A percentile compares a stretch with the other conserved stretches of the same genome.
Conservation (phyloP, 768 basidiomycete genomes). For the Steccherinum ochraceum region DNA sequence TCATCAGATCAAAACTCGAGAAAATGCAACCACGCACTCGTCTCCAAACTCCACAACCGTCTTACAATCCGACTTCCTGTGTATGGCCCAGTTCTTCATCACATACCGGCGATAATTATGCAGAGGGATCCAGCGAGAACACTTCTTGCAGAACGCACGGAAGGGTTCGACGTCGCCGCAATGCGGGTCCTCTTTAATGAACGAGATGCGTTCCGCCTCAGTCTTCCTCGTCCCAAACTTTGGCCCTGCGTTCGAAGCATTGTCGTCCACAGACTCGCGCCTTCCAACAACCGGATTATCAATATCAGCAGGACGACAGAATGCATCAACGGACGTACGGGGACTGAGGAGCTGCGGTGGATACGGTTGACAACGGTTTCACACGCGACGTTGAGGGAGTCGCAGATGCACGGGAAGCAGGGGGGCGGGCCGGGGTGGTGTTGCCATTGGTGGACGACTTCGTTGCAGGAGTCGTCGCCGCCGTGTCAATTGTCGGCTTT, state of each 20-base stretch:
- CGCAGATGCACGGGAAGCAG: neutral
- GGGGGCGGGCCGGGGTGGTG: neutral
- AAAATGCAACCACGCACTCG: no score
- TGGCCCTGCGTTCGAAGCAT: neutral
- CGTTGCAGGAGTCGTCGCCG: no score
- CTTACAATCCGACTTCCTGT: constrained; percentile 47
- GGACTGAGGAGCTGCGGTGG: neutral
- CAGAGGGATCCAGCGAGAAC: constrained; percentile 50
- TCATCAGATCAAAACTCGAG: no score
- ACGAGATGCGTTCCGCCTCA: constrained; percentile 57
- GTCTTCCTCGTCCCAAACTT: constrained; percentile 26
- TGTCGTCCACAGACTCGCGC: neutral
- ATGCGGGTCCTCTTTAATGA: constrained; percentile 56
- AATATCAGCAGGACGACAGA: neutral
- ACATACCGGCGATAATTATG: constrained; percentile 50
- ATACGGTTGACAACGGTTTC: neutral
- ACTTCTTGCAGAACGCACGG: constrained; percentile 52
- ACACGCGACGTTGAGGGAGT: neutral
- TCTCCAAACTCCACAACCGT: no score
- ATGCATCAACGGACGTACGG: neutral
- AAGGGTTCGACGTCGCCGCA: constrained; percentile 52
- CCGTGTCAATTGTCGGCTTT: no score
- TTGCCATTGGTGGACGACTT: neutral
- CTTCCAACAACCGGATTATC: neutral
- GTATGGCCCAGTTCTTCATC: constrained; percentile 56